Evolutionary conservation across 2,329 filamentous ascomycete genomes (phyloP).

Genomic region (Alternaria brassicae): DNA sequence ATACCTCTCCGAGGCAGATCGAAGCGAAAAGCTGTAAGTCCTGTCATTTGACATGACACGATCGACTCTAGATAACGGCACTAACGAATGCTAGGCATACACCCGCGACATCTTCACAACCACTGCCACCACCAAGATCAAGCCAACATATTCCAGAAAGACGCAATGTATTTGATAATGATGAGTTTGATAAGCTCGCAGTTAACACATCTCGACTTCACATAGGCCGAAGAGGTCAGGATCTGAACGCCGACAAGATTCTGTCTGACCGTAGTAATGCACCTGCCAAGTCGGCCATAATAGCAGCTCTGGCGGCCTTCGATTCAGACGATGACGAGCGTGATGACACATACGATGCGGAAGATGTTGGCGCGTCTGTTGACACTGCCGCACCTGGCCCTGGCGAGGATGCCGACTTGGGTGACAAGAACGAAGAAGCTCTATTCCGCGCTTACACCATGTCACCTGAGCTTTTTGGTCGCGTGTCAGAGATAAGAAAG

Average conservation of each 20-base stretch:
- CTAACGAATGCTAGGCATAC: constrained; percentile 32
- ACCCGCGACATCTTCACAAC: constrained; percentile 21
- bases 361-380: constrained; percentile 88
- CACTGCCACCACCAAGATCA: constrained; percentile 63
- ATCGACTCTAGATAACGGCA: not conserved
- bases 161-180: constrained; percentile 76
- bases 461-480: constrained; percentile 70
- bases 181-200: constrained; percentile 75
- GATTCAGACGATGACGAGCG: constrained; percentile 95
- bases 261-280: constrained; percentile 70
- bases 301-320: constrained; percentile 86
- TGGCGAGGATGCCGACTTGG: constrained; percentile 64
- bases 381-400: constrained; percentile 64
- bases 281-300: constrained; percentile 82
- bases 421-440: constrained; percentile 68
- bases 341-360: constrained; percentile 94
- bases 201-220: constrained; percentile 73
- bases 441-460: constrained; percentile 77
- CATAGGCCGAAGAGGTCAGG: constrained; percentile 74
- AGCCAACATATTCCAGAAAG: constrained; percentile 65
- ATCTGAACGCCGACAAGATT: constrained; percentile 73
- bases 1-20: constrained; percentile 70
- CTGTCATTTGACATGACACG: not conserved
- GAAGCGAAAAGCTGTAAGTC: constrained; percentile 66
- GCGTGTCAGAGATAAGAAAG: constrained; percentile 74